Evolutionary conservation across 2,329 filamentous ascomycete genomes (phyloP), one percentile per base, ranked within the genome.

Genomic region (Phialocephala subalpina): DNA sequence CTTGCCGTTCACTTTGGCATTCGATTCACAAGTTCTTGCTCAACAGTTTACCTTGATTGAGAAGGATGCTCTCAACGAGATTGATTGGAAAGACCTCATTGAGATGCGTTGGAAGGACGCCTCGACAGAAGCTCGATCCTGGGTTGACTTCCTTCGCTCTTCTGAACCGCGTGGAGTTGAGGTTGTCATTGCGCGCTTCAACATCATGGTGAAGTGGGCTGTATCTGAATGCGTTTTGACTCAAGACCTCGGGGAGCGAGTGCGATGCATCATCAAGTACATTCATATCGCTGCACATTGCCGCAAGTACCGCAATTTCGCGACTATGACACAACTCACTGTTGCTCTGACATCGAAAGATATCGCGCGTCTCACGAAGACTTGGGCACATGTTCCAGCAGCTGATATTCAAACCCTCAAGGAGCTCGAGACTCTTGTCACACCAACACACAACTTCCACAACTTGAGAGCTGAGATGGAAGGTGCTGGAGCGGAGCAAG

Each of bases 21-120:
- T 94, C 72, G 91, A 94, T 73, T 93, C 92, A 6, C 89, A 93
- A 71, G 82, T 90, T 2, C 83, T 96, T 29, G 92, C 92, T 2
- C 90, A 94, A 77, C 92, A 96, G 73, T 92, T 96, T 71, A 95
- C 92, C 0, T 84, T 96, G 38, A 92, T 96, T 56, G 92, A 96
- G 75, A 94, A 95, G 77, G 92, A 95, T 75, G 92, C 92, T 0
- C 82, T 96, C 25, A 92, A 93, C 71, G 92, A 95, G 77, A 92
- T 96, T 68, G 92, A 95, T 78, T 96, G 92, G 92, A 93, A 92
- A 76, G 92, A 96, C 72, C 82, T 96, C 14, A 92, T 95, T 62
- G 91, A 94, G 62, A 90, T 96, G 84, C 87, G 87, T 59, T 95
- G 92, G 92, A 93, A 92, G 75, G 88, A 93, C 72, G 84, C 86